phyloP scores from a whole-genome alignment of 768 basidiomycete species.

The Phanerodontia chrysosporium region DNA sequence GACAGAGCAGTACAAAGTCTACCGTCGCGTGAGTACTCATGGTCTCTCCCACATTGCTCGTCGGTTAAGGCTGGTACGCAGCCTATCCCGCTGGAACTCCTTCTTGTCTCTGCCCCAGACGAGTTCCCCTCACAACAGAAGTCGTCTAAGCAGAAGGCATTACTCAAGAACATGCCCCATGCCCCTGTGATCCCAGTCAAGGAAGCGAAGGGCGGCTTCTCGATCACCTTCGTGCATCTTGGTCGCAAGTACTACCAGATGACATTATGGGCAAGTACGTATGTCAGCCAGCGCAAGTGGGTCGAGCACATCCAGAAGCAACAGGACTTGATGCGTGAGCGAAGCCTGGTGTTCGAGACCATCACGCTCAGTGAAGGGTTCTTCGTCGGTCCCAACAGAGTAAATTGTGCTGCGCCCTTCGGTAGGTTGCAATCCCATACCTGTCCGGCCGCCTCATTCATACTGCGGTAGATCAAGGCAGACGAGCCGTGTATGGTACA shows the following conservation, averaged over 20 bases:
- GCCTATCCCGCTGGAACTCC: conserved; percentile 95
- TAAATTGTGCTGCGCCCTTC: conserved; percentile 87
- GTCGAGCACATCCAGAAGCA: conserved; percentile 87
- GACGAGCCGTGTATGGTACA: conserved; percentile 92
- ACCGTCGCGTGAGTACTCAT: conserved; percentile 62
- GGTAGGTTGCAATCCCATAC: conserved; percentile 39
- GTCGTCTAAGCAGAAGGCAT: conserved; percentile 22
- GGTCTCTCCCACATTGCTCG: neutral
- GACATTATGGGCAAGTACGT: conserved; percentile 86
- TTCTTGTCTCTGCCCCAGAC: conserved; percentile 76
- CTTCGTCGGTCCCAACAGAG: conserved; percentile 79
- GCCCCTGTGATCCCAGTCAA: conserved; percentile 48
- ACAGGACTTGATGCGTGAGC: conserved; percentile 78
- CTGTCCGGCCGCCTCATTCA: neutral
- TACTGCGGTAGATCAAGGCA: conserved; percentile 58
- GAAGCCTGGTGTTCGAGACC: conserved; percentile 85
- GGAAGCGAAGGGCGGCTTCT: conserved; percentile 79
- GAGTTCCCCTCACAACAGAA: conserved; percentile 40
- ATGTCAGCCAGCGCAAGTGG: conserved; percentile 88
- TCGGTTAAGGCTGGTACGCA: conserved; percentile 27
- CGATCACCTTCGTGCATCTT: conserved; percentile 90
- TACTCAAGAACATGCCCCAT: conserved; percentile 36
- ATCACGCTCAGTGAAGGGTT: conserved; percentile 82
- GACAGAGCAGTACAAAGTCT: conserved; percentile 89
- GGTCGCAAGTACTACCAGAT: conserved; percentile 91